Percentiles rank a stretch among this genome's conserved stretches.
phyloP scores from a whole-genome alignment of 2,329 filamentous ascomycete genomes.

The Magnaporthales sp. region DNA sequence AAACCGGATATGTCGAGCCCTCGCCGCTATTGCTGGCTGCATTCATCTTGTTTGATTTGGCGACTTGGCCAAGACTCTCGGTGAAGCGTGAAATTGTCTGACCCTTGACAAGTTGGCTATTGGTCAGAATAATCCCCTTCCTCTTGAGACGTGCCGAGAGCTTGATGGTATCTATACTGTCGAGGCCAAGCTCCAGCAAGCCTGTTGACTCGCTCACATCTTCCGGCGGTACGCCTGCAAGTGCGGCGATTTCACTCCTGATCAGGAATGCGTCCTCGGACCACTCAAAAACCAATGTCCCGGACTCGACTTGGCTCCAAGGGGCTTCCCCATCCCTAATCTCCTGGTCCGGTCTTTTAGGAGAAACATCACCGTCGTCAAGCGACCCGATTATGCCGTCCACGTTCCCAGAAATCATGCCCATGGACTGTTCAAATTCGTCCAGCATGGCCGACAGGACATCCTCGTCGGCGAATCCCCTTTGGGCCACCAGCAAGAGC shows the following conservation, averaged over 20 bases:
- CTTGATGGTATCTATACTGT: constrained; percentile 89
- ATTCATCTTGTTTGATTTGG: neutral
- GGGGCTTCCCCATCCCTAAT: neutral
- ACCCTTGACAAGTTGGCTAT: constrained; percentile 69
- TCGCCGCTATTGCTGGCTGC: neutral
- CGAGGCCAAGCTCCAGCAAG: constrained; percentile 75
- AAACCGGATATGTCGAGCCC: neutral
- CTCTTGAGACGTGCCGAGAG: constrained; percentile 64
- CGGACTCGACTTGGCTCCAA: neutral
- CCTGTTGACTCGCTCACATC: constrained; percentile 50
- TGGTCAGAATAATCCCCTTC: constrained; percentile 48
- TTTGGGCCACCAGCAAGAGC: constrained; percentile 52
- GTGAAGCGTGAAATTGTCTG: constrained; percentile 59
- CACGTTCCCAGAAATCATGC: constrained; percentile 12
- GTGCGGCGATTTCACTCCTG: constrained; percentile 50
- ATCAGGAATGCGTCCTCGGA: constrained; percentile 41
- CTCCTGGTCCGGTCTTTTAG: neutral
- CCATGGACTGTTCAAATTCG: constrained; percentile 24
- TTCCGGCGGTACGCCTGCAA: constrained; percentile 45
- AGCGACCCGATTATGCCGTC: neutral
- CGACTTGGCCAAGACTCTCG: constrained; percentile 11
- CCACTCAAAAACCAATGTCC: constrained; percentile 44
- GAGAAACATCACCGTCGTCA: neutral
- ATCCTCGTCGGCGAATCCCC: constrained; percentile 21
- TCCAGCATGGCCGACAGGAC: constrained; percentile 28